A percentile compares a stretch with the other conserved stretches of the same genome.
Evolutionary conservation across 2,329 filamentous ascomycete genomes (phyloP).

Genomic region (Colletotrichum lentis): DNA sequence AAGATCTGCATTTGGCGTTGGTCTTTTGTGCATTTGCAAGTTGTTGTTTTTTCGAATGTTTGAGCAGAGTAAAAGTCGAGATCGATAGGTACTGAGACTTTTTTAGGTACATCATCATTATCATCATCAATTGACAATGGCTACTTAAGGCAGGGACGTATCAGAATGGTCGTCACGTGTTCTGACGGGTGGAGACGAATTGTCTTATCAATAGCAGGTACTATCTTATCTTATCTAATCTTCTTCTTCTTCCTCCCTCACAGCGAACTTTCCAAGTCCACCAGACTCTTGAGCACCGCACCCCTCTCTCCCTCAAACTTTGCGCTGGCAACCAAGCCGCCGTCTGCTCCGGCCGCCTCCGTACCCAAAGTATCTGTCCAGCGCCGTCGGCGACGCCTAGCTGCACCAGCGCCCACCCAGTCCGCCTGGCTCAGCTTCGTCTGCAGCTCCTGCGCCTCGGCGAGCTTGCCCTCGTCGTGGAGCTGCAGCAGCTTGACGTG

Average conservation of each 20-base stretch:
- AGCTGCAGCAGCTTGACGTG: constrained; percentile 49
- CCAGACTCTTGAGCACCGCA: constrained; percentile 35
- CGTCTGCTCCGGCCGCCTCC: constrained; percentile 41
- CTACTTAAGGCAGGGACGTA: too few relatives aligned
- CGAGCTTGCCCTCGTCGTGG: constrained; percentile 46
- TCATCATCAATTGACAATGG: too few relatives aligned
- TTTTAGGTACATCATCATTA: too few relatives aligned
- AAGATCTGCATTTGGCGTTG: constrained; percentile 25
- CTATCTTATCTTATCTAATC: not conserved
- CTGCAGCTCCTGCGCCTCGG: constrained; percentile 50
- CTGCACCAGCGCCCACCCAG: constrained; percentile 45
- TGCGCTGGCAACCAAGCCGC: constrained; percentile 37
- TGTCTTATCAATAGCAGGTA: too few relatives aligned
- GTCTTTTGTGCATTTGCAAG: not conserved
- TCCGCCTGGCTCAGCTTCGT: constrained; percentile 44
- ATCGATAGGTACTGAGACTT: too few relatives aligned
- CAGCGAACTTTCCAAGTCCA: constrained; percentile 42
- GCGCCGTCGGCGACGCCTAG: constrained; percentile 42
- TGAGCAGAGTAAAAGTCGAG: not conserved
- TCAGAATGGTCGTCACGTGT: too few relatives aligned
- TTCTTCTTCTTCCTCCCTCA: not conserved
- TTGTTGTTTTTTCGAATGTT: not conserved
- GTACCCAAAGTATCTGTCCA: constrained; percentile 40
- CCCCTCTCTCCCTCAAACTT: constrained; percentile 41
- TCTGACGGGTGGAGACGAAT: too few relatives aligned